Evolutionary conservation across 176 grass and related monocot species (phyloP), one percentile per base, ranked within the genome.

Genomic region (Zizania latifolia): DNA sequence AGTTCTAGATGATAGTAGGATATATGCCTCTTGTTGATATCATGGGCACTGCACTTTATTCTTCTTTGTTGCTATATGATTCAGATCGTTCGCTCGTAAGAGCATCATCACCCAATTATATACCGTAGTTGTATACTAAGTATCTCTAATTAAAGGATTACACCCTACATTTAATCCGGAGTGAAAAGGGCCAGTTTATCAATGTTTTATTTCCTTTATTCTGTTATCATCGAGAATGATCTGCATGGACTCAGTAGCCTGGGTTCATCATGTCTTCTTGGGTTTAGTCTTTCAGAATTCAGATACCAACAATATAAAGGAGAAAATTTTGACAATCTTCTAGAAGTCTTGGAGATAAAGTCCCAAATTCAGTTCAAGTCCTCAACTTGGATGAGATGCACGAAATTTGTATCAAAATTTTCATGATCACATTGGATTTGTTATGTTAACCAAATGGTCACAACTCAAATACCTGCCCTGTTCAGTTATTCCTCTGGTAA

Each of bases 31-130:
- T 27, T n/a, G 17, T 67, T 33, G 39, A n/a, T 68, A 72, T 17
- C 53, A 62, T 60, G 54, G 32, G 57, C 29, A 37, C 62, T 62
- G 6, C 56, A 53, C 41, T 80, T 56, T 70, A 13, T 65, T n/a
- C 17, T 39, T 7, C 9, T 46, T 40, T 50, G 69, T 68, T 68
- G 39, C 14, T 67, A 2, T 17, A 86, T 62, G 70, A 68, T 68
- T 75, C 19, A 19, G 62, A 60, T 86, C 55, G 76, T 21, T 7
- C 34, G 28, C 63, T 81, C 71, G 71, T 62, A 70, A 63, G n/a
- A 12, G 30, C 65, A 82, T 74, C 24, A 62, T 81, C 57, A 34
- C 57, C 48, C 48, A 74, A 58, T 66, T 74, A 66, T 37, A 56
- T 69, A 46, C 2, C 0, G 1, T 66, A 31, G 23, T 1, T 14